A percentile compares a stretch with the other conserved stretches of the same genome.
phyloP scores from a whole-genome alignment of 345 rosid genomes.

The Tarenaya hassleriana region DNA sequence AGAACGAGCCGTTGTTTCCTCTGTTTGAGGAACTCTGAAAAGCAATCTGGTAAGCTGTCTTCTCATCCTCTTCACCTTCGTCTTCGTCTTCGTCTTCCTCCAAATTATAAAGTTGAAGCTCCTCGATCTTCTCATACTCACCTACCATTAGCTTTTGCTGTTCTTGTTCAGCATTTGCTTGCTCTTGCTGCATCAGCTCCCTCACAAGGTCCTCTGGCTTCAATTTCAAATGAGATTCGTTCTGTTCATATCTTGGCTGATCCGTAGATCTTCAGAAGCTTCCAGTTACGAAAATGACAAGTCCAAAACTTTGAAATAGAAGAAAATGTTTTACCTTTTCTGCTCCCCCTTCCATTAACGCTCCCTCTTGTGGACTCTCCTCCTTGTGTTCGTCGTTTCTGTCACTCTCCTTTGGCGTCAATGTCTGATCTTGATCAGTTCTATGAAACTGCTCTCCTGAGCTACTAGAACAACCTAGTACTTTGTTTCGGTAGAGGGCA shows the following conservation, averaged over 20 bases:
- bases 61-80: slow-evolving; percentile 41
- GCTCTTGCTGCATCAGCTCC: slow-evolving; percentile 42
- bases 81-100: slow-evolving; percentile 37
- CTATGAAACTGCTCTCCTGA: slow-evolving; percentile 26
- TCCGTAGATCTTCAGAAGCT: neutral
- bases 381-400: slow-evolving; percentile 12
- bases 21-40: slow-evolving; percentile 45
- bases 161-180: slow-evolving; percentile 22
- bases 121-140: slow-evolving; percentile 43
- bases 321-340: slow-evolving; percentile 41
- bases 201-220: slow-evolving; percentile 76
- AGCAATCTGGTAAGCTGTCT: slow-evolving; percentile 46
- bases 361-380: slow-evolving; percentile 23
- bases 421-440: slow-evolving; percentile 13
- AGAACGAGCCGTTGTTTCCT: slow-evolving; percentile 56
- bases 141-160: slow-evolving; percentile 37
- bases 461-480: slow-evolving; percentile 26
- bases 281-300: slow-evolving; percentile 1
- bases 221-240: slow-evolving; percentile 34
- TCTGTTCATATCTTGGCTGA: neutral
- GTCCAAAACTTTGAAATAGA: neutral
- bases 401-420: slow-evolving; percentile 19
- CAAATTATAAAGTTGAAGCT: slow-evolving; percentile 28
- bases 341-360: slow-evolving; percentile 4
- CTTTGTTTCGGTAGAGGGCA: slow-evolving; percentile 55